phyloP scores from a whole-genome alignment of 495 filamentous ascomycete species.

The Penicilliopsis zonata region DNA sequence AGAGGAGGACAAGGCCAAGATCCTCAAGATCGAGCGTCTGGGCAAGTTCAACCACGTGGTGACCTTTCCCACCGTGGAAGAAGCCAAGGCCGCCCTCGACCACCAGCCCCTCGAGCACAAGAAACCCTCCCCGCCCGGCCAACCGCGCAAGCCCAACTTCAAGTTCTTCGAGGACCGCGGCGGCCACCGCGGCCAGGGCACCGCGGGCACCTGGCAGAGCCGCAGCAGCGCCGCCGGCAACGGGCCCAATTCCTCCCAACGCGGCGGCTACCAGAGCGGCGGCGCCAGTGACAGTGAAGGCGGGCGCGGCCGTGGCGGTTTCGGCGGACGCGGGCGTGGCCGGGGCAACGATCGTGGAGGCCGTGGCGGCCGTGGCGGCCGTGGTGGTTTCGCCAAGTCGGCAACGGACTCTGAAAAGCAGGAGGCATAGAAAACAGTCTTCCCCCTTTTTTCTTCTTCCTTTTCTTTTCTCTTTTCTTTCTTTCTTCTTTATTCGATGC shows the following conservation, averaged over 20 bases:
- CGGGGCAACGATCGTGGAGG: constrained; percentile 40
- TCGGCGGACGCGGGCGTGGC: constrained; percentile 49
- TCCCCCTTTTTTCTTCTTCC: constrained; percentile 5
- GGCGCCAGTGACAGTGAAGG: constrained; percentile 76
- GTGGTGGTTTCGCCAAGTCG: constrained; percentile 44
- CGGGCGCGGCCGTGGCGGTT: constrained; percentile 46
- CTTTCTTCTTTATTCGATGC: constrained; percentile 17
- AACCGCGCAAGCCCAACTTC: constrained; percentile 59
- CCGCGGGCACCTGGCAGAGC: constrained; percentile 64
- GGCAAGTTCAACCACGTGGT: constrained; percentile 66
- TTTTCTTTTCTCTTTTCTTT: constrained; percentile 7
- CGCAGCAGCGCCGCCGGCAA: constrained; percentile 46
- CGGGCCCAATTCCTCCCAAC: constrained; percentile 37
- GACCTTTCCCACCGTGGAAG: constrained; percentile 63
- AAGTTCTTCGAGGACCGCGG: constrained; percentile 65
- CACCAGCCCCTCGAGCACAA: constrained; percentile 64
- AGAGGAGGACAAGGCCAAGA: constrained; percentile 70
- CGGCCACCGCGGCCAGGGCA: constrained; percentile 34
- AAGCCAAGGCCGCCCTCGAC: constrained; percentile 63
- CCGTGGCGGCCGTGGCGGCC: constrained; percentile 38
- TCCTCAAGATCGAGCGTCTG: constrained; percentile 65
- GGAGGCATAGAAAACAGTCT: no score
- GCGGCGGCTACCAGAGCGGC: constrained; percentile 63
- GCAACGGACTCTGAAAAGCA: constrained; percentile 34
- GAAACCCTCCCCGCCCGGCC: constrained; percentile 47